Percentiles rank a stretch among this genome's conserved stretches.
Conservation (phyloP, 768 basidiomycete genomes). For the Asterophora lycoperdoides region DNA sequence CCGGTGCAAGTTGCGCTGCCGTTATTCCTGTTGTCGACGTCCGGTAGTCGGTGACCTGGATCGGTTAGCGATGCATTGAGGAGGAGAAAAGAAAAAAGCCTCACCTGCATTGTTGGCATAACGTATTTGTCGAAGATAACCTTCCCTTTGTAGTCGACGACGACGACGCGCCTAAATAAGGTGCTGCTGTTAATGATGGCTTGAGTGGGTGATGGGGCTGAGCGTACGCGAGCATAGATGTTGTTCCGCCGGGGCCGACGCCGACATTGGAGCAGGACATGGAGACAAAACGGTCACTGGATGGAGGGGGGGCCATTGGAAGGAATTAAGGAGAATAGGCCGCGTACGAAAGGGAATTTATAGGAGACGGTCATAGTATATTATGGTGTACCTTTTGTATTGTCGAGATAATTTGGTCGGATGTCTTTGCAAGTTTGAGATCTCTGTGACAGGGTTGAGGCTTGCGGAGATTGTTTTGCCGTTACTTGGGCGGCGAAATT, state of each 20-base stretch:
- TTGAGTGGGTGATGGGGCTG: neutral
- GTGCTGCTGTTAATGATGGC: neutral
- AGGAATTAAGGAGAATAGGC: constrained; percentile 8
- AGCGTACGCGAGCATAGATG: constrained; percentile 77
- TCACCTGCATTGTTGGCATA: constrained; percentile 49
- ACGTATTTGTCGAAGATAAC: constrained; percentile 63
- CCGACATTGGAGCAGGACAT: constrained; percentile 71
- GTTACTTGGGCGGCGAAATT: constrained; percentile 22
- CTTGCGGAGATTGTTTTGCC: constrained; percentile 24
- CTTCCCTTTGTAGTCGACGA: constrained; percentile 57
- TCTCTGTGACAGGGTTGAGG: constrained; percentile 18
- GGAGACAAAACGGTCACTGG: constrained; percentile 47
- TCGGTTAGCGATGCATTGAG: constrained; percentile 4
- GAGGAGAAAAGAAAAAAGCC: constrained; percentile 1
- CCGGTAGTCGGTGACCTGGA: constrained; percentile 68
- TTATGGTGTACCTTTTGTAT: constrained; percentile 11
- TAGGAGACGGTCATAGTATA: constrained; percentile 11
- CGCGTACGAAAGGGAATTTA: constrained; percentile 13
- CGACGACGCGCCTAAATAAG: constrained; percentile 37
- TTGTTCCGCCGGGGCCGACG: constrained; percentile 76
- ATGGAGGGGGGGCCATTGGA: constrained; percentile 32
- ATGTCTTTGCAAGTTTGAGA: constrained; percentile 2
- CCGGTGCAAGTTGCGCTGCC: constrained; percentile 34
- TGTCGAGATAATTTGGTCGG: constrained; percentile 7
- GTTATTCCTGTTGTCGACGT: constrained; percentile 58